Conservation (phyloP, 2,329 filamentous ascomycete genomes). For the Sclerotinia nivalis region DNA sequence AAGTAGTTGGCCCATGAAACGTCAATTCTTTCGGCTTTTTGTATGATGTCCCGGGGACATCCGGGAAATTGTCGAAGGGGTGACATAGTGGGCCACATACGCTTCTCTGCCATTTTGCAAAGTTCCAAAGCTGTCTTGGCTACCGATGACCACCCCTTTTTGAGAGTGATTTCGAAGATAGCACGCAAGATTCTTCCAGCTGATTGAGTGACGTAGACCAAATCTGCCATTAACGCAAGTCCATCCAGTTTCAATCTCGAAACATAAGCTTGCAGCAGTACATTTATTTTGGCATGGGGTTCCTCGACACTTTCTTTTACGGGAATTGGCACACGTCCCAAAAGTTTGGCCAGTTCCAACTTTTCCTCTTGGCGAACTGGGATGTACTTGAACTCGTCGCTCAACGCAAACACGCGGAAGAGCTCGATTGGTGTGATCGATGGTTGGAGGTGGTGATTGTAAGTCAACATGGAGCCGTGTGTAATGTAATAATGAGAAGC, state of each 20-base stretch:
- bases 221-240: constrained; percentile 93
- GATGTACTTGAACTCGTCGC: constrained; percentile 98
- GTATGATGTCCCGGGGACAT: constrained; percentile 81
- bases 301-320: constrained; percentile 98
- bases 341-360: constrained; percentile 87
- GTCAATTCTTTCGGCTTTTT: constrained; percentile 92
- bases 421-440: constrained; percentile 92
- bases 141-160: constrained; percentile 93
- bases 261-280: constrained; percentile 93
- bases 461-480: constrained; percentile 93
- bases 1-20: constrained; percentile 94
- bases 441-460: constrained; percentile 92
- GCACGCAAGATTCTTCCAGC: constrained; percentile 93
- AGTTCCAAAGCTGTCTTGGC: constrained; percentile 90
- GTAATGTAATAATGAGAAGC: constrained; percentile 99
- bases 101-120: constrained; percentile 98
- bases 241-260: constrained; percentile 92
- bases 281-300: constrained; percentile 96
- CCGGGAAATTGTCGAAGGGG: constrained; percentile 85
- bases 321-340: constrained; percentile 87
- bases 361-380: constrained; percentile 98
- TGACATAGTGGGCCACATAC: constrained; percentile 99
- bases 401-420: constrained; percentile 93
- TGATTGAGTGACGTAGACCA: constrained; percentile 98
- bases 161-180: constrained; percentile 95